Conservation (phyloP, 2,329 filamentous ascomycete genomes). For the Blastomyces silverae region DNA sequence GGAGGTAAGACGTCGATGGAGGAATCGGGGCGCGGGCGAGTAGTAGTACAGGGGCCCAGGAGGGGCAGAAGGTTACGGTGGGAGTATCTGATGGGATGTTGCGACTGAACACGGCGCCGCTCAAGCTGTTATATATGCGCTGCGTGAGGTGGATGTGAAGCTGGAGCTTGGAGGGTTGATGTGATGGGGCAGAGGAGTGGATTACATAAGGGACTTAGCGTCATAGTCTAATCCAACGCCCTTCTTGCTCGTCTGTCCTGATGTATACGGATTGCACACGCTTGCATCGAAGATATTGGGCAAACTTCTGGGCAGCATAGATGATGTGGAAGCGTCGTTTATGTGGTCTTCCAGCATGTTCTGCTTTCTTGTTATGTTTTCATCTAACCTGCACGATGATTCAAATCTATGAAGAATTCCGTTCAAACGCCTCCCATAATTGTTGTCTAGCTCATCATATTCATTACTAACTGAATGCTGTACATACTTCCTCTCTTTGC, state of each 20-base stretch:
- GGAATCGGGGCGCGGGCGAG: neutral
- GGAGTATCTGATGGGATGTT: neutral
- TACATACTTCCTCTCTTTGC: neutral
- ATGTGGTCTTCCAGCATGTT: neutral
- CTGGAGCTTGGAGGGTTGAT: neutral
- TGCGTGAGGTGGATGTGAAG: neutral
- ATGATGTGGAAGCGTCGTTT: neutral
- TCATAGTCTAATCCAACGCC: neutral
- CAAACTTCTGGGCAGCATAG: too few relatives aligned
- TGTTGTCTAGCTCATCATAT: neutral
- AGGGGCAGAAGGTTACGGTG: neutral
- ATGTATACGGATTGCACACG: too few relatives aligned
- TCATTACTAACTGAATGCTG: neutral
- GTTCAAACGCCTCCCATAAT: neutral
- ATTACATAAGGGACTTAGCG: neutral
- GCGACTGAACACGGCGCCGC: neutral
- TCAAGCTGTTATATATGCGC: neutral
- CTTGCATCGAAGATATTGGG: too few relatives aligned
- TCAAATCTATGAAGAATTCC: neutral
- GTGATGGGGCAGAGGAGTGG: neutral
- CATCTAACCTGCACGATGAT: neutral
- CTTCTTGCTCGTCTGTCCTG: too few relatives aligned
- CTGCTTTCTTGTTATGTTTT: neutral
- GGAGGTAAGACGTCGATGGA: neutral
- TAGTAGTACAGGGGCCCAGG: too few relatives aligned